Percentiles rank a stretch among this genome's conserved stretches.
Conservation (phyloP, 352 stramenopile species). For the Globisporangium ultimum region DNA sequence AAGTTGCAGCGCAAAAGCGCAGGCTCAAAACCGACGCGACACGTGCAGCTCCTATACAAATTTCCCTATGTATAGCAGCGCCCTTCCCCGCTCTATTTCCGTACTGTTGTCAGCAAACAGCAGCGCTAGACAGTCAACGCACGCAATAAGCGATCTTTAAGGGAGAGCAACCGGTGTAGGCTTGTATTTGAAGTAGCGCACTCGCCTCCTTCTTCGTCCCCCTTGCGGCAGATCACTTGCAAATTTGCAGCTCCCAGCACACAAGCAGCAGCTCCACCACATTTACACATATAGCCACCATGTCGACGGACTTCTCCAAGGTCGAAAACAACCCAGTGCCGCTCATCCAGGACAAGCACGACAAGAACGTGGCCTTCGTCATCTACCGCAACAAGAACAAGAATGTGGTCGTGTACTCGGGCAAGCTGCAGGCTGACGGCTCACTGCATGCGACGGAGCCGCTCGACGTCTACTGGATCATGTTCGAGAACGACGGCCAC, state of each 20-base stretch:
- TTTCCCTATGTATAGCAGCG: background rate
- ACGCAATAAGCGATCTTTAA: background rate
- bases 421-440: constrained; percentile 60
- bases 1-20: background rate
- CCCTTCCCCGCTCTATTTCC: background rate
- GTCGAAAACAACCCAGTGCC: constrained; percentile 84
- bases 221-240: background rate
- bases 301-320: constrained; percentile 86
- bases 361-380: constrained; percentile 76
- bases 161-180: background rate
- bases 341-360: constrained; percentile 67
- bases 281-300: constrained; percentile 14
- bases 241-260: constrained; percentile 5
- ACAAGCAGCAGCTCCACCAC: background rate
- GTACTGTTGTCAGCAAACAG: background rate
- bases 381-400: constrained; percentile 91
- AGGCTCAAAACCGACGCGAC: background rate
- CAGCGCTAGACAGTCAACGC: background rate
- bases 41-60: background rate
- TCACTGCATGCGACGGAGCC: constrained; percentile 60
- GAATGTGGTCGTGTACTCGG: constrained; percentile 85
- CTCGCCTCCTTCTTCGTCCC: background rate
- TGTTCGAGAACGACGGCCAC: constrained; percentile 84
- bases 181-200: constrained; percentile 2
- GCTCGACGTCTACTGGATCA: constrained; percentile 87